Conservation (phyloP, 2,329 filamentous ascomycete species). For the Penicillium thymicola region DNA sequence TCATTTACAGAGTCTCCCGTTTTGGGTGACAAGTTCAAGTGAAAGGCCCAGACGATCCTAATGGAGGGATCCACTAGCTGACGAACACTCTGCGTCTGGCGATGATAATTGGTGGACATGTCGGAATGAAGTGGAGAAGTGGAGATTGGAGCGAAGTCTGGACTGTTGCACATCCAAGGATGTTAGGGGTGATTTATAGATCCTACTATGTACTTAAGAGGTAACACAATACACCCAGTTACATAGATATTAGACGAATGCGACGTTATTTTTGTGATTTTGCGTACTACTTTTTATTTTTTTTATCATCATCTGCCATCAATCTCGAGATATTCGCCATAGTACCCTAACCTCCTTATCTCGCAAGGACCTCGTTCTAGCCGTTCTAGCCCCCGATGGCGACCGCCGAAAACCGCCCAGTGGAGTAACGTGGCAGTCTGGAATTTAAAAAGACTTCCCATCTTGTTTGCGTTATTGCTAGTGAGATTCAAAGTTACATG, state of each 20-base stretch:
- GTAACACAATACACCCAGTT: background rate
- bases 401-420: conserved; percentile 9
- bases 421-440: conserved; percentile 8
- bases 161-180: conserved; percentile 3
- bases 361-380: conserved; percentile 8
- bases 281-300: too few species aligned
- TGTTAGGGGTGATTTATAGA: background rate
- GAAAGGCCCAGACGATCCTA: conserved; percentile 18
- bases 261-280: background rate
- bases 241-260: background rate
- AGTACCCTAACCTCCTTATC: background rate
- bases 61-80: conserved; percentile 24
- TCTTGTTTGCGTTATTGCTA: conserved; percentile 4
- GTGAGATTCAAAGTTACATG: background rate
- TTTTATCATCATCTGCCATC: background rate
- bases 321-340: background rate
- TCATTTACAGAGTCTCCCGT: conserved; percentile 18
- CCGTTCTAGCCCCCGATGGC: background rate
- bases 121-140: conserved; percentile 5
- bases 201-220: background rate
- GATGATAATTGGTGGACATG: conserved; percentile 10
- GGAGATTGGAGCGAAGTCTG: conserved; percentile 11
- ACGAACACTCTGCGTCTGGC: conserved; percentile 15
- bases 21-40: conserved; percentile 14
- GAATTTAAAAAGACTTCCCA: background rate